Conservation (phyloP, 106 monocot species). For the Phalaenopsis equestris region DNA sequence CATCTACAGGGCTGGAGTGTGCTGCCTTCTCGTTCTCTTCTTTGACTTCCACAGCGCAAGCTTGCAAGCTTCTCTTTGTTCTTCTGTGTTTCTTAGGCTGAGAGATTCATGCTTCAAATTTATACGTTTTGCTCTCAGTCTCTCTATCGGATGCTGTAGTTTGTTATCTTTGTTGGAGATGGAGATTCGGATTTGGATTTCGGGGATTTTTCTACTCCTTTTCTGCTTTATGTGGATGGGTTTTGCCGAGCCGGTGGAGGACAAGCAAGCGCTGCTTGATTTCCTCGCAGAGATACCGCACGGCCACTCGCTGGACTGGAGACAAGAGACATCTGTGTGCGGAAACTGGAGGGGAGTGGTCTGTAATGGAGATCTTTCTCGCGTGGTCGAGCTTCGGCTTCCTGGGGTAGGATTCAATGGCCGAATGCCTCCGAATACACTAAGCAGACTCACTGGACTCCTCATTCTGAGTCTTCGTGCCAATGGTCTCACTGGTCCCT, state of each 20-base stretch:
- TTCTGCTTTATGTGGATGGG: neutral
- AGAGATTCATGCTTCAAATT: neutral
- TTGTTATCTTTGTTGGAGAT: neutral
- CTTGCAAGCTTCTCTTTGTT: slow-evolving; percentile 4
- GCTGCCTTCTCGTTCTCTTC: neutral
- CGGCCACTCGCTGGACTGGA: slow-evolving; percentile 60
- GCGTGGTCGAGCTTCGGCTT: slow-evolving; percentile 56
- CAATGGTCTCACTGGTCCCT: slow-evolving; percentile 53
- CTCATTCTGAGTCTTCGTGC: slow-evolving; percentile 61
- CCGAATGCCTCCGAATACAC: slow-evolving; percentile 57
- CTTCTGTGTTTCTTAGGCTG: neutral
- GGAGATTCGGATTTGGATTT: neutral
- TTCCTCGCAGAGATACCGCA: slow-evolving; percentile 31
- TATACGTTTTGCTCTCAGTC: neutral
- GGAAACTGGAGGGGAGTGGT: slow-evolving; percentile 56
- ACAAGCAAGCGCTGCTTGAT: slow-evolving; percentile 65
- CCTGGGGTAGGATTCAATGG: slow-evolving; percentile 61
- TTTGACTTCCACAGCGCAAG: neutral
- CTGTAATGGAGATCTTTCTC: slow-evolving; percentile 36
- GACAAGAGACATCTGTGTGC: slow-evolving; percentile 29
- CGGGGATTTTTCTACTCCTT: neutral
- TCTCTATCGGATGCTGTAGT: neutral
- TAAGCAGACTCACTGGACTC: slow-evolving; percentile 51
- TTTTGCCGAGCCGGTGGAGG: slow-evolving; percentile 33
- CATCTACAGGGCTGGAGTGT: neutral